Evolutionary conservation across 331 rosid species (phyloP).

Genomic region (Quercus tomentella): DNA sequence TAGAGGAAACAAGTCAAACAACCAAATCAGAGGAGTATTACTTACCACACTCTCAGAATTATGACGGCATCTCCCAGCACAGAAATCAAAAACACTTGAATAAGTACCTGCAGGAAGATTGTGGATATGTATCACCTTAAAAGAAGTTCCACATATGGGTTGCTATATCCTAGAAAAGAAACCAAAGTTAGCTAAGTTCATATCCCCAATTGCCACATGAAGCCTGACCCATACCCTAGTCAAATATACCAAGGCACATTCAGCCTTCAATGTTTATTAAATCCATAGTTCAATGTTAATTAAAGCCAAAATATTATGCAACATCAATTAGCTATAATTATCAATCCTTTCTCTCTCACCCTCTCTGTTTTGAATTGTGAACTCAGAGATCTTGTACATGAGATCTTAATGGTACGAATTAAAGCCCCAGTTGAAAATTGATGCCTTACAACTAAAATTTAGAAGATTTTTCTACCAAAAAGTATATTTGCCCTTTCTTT

Average conservation of each 20-base stretch:
- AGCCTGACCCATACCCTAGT: constrained; percentile 15
- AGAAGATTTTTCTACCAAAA: neutral
- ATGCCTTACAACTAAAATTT: neutral
- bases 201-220: constrained; percentile 2
- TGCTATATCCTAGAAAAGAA: neutral
- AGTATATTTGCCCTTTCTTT: neutral
- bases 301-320: neutral
- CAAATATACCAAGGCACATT: neutral
- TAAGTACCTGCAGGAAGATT: constrained; percentile 59
- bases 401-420: neutral
- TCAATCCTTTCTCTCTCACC: neutral
- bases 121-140: neutral
- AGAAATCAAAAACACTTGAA: constrained; percentile 69
- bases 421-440: neutral
- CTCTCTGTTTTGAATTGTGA: neutral
- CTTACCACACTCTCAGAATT: constrained; percentile 96
- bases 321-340: neutral
- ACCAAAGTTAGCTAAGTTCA: neutral
- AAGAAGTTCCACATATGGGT: neutral
- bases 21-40: constrained; percentile 15
- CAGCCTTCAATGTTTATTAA: neutral
- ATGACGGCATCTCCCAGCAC: constrained; percentile 92
- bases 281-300: neutral
- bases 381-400: neutral
- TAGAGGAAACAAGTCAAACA: neutral